These are phyloP conservation scores for Aspergillus diversus DNA, from an alignment of 495 filamentous ascomycete species.

Conservation along the genomic window DNA sequence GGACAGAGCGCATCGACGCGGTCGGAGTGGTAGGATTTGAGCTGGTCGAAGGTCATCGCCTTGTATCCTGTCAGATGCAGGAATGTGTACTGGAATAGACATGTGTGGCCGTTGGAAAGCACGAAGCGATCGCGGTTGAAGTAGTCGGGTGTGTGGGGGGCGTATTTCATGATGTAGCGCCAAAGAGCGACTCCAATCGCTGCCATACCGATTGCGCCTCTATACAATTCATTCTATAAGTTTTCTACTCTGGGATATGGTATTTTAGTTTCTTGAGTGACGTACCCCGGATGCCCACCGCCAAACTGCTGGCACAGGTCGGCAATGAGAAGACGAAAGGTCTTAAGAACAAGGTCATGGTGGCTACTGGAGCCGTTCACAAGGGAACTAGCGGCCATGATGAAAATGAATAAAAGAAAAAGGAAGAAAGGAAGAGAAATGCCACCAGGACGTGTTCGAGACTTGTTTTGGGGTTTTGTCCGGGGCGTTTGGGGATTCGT, in stretches of 20 bases:
- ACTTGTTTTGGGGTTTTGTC: slow-evolving; percentile 1
- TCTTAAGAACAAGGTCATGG: slow-evolving; percentile 52
- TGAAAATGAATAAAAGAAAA: slow-evolving; percentile 16
- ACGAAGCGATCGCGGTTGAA: slow-evolving; percentile 60
- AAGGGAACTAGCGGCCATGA: slow-evolving; percentile 28
- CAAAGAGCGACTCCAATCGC: slow-evolving; percentile 56
- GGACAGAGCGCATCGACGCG: slow-evolving; percentile 56
- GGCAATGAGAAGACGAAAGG: slow-evolving; percentile 58
- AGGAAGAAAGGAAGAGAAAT: not conserved
- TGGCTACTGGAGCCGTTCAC: slow-evolving; percentile 32
- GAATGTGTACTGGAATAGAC: slow-evolving; percentile 62
- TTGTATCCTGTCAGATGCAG: slow-evolving; percentile 62
- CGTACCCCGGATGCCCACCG: slow-evolving; percentile 60
- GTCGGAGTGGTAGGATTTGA: slow-evolving; percentile 61
- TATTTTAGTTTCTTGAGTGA: not conserved
- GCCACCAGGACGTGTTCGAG: not conserved
- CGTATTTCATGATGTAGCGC: slow-evolving; percentile 56
- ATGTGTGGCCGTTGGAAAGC: slow-evolving; percentile 62
- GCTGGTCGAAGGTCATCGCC: slow-evolving; percentile 61
- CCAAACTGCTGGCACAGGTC: slow-evolving; percentile 64
- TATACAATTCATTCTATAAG: slow-evolving; percentile 19
- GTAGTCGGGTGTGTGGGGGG: slow-evolving; percentile 48
- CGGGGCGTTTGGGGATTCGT: not conserved
- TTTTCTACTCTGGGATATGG: not conserved
- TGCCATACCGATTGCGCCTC: slow-evolving; percentile 60